A percentile compares a stretch with the other conserved stretches of the same genome.
Conservation (phyloP, 441 rosid species). For the Bocquillonia castaneifolia region DNA sequence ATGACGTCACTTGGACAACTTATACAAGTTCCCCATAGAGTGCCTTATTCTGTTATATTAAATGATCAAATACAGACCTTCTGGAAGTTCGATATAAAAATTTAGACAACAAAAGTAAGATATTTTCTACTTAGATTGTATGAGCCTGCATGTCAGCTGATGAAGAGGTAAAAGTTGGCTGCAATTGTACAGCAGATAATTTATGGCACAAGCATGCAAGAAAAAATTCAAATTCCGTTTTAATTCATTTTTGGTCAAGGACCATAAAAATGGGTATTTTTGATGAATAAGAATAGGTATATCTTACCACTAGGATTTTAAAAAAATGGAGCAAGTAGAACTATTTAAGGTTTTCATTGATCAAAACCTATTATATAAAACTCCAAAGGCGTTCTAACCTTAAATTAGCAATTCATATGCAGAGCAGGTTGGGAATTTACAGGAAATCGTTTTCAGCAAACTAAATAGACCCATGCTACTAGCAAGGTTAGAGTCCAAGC, state of each 20-base stretch:
- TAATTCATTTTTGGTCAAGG: too few species aligned
- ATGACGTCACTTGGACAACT: conserved; percentile 3
- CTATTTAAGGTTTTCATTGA: not conserved
- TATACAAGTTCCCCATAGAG: not conserved
- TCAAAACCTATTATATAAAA: not conserved
- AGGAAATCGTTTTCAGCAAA: not conserved
- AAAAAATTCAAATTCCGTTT: not conserved
- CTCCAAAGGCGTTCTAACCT: not conserved
- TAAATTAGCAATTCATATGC: not conserved
- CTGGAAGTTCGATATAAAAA: not conserved
- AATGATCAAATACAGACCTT: not conserved
- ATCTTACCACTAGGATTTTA: too few species aligned
- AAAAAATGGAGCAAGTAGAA: too few species aligned
- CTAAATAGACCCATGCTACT: not conserved
- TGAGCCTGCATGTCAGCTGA: not conserved
- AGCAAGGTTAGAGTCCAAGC: too few species aligned
- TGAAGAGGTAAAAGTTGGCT: not conserved
- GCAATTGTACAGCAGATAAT: not conserved
- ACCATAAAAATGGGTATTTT: too few species aligned
- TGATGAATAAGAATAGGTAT: too few species aligned
- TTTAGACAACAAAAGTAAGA: not conserved
- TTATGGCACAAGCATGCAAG: not conserved
- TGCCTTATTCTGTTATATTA: not conserved
- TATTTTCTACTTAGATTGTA: too few species aligned
- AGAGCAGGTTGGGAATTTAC: not conserved